Percentiles rank a stretch among this genome's conserved stretches.
These are phyloP conservation scores for Hypoxylon sp. DNA, from an alignment of 2,329 filamentous ascomycete species.

Conservation along the genomic window DNA sequence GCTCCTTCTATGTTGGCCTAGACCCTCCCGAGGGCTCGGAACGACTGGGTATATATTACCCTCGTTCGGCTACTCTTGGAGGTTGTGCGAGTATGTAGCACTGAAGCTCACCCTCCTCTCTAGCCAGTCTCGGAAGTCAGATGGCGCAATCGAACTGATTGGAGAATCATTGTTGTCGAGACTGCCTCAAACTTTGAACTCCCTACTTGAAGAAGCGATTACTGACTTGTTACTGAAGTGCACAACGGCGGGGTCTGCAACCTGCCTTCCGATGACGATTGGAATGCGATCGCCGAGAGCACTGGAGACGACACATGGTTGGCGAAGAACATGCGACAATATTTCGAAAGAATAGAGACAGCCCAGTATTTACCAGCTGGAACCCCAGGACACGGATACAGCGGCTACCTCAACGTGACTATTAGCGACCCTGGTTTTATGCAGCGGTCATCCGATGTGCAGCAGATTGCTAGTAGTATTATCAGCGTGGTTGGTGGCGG, in stretches of 20 bases:
- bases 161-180: too few relatives aligned
- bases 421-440: slow-evolving; percentile 49
- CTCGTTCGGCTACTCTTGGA: slow-evolving; percentile 54
- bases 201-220: neutral
- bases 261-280: slow-evolving; percentile 51
- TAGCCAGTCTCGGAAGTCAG: neutral
- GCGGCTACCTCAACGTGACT: slow-evolving; percentile 50
- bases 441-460: slow-evolving; percentile 42
- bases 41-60: slow-evolving; percentile 53
- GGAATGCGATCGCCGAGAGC: slow-evolving; percentile 50
- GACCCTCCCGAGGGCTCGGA: slow-evolving; percentile 52
- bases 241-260: slow-evolving; percentile 51
- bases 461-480: slow-evolving; percentile 45
- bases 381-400: slow-evolving; percentile 50
- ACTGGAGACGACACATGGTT: slow-evolving; percentile 51
- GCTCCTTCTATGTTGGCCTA: slow-evolving; percentile 52
- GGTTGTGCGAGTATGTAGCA: slow-evolving; percentile 50
- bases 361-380: slow-evolving; percentile 48
- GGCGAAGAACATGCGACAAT: slow-evolving; percentile 47
- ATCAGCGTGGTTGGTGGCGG: slow-evolving; percentile 47
- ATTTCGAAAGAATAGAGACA: slow-evolving; percentile 49
- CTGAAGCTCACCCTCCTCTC: neutral
- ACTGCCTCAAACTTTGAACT: neutral
- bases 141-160: neutral
- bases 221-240: slow-evolving; percentile 34